Evolutionary conservation across 208 protist species (phyloP), one percentile per base, ranked within the genome.

Genomic region (Trypanosoma scelopori): DNA sequence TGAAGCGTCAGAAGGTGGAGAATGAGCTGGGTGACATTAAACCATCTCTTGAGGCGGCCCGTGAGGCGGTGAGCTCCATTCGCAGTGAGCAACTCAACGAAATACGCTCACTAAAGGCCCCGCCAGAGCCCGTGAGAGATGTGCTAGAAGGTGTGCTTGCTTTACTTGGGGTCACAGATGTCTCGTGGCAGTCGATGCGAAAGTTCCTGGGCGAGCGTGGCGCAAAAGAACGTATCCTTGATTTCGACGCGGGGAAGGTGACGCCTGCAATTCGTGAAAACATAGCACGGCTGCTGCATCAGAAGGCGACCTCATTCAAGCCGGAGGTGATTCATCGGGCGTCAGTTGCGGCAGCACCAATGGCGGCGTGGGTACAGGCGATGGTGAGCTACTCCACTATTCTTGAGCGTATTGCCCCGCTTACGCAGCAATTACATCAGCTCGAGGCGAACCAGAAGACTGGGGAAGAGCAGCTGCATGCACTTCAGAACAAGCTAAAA

Each of bases 291-390:
- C 49, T 99, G 51, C 68, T 97, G n/a, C 57, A 86, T 58, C 77
- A 94, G 39, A 96, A 95, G 51, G 80, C 74, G 12, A 67, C 53
- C 16, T 98, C 93, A 41, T 99, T 98, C 79, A 93, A 98, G 68
- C 75, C 76, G n/a, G 89, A 95, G 45, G 87, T 84, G 16, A 98
- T 98, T 62, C 69, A 83, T 43, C 92, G 95, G 35, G 94, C 93
- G 47, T 97, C 89, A 25, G 65, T 91, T 32, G 97, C 98, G 0
- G 97, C 97, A 15, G 94, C 95, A 11, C 97, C 98, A 63, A 92
- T 99, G 75, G 98, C 98, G 13, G 84, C 89, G 62, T 99, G 98
- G 98, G 96, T 99, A 18, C 96, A 92, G 71, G 98, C 98, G 12
- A 97, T 97, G 78, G 62, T 99, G 2, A 71, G 97, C 67, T 99